Percentiles rank a stretch among this genome's conserved stretches.
Conservation (phyloP, 108 stramenopile genomes). For the Cyclotella baltica region DNA sequence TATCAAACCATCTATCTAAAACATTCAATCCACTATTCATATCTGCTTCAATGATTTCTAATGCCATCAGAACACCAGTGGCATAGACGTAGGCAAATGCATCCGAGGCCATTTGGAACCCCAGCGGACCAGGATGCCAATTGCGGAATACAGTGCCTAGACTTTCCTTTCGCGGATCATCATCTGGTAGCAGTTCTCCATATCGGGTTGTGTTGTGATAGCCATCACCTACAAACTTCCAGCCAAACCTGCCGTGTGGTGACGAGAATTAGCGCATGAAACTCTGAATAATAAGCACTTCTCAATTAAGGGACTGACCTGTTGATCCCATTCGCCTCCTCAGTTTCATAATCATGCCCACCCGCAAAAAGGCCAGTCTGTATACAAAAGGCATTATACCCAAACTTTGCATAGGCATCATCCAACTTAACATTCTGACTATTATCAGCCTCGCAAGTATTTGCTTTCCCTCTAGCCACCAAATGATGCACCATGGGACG, state of each 20-base stretch:
- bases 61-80: constrained; percentile 44
- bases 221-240: constrained; percentile 55
- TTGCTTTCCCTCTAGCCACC: constrained; percentile 44
- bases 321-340: constrained; percentile 39
- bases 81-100: constrained; percentile 62
- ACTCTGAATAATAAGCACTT: no score
- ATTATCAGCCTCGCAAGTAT: constrained; percentile 45
- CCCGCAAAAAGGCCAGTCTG: constrained; percentile 58
- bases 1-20: constrained; percentile 48
- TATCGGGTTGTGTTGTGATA: constrained; percentile 67
- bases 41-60: constrained; percentile 57
- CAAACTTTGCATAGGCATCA: constrained; percentile 50
- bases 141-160: constrained; percentile 60
- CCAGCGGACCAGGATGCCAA: constrained; percentile 69
- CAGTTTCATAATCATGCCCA: constrained; percentile 52
- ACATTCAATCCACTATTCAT: constrained; percentile 42
- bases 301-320: no score
- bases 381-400: constrained; percentile 60
- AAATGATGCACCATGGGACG: constrained; percentile 59
- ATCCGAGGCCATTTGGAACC: constrained; percentile 61
- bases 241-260: constrained; percentile 32
- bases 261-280: background rate
- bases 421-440: constrained; percentile 36
- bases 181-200: constrained; percentile 48
- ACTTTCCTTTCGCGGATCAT: constrained; percentile 49